These are phyloP conservation scores for Globisporangium alternatum DNA, from an alignment of 352 stramenopile species.

Conservation along the genomic window DNA sequence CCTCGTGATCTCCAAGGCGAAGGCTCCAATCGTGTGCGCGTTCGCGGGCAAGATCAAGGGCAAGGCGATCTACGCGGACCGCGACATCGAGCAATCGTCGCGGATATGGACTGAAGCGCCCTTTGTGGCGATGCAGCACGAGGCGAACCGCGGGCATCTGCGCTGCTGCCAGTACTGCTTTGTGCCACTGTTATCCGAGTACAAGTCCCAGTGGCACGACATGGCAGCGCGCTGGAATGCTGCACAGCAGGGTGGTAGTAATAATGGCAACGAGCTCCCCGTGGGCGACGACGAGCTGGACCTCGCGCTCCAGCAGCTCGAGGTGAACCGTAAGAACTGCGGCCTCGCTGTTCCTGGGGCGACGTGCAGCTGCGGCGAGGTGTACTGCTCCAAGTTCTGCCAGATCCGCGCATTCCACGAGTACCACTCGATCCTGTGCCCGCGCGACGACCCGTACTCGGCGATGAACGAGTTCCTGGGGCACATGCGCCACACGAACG, in stretches of 20 bases:
- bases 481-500: conserved; percentile 86
- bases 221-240: conserved; percentile 34
- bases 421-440: conserved; percentile 78
- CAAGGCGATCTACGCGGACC: conserved; percentile 68
- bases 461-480: conserved; percentile 61
- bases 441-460: conserved; percentile 51
- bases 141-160: conserved; percentile 34
- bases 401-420: conserved; percentile 62
- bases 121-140: conserved; percentile 74
- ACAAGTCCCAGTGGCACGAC: conserved; percentile 41
- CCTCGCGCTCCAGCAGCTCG: conserved; percentile 32
- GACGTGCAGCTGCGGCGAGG: conserved; percentile 63
- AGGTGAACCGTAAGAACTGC: conserved; percentile 46
- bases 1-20: conserved; percentile 55
- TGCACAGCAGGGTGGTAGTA: neutral
- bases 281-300: conserved; percentile 39
- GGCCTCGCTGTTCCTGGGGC: conserved; percentile 36
- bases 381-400: conserved; percentile 86
- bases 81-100: conserved; percentile 37
- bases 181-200: conserved; percentile 51
- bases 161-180: conserved; percentile 74
- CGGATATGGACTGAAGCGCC: conserved; percentile 70
- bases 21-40: conserved; percentile 57
- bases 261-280: neutral
- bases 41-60: conserved; percentile 60